Conservation (phyloP, 345 rosid genomes). For the Rhodamnia rubescens region DNA sequence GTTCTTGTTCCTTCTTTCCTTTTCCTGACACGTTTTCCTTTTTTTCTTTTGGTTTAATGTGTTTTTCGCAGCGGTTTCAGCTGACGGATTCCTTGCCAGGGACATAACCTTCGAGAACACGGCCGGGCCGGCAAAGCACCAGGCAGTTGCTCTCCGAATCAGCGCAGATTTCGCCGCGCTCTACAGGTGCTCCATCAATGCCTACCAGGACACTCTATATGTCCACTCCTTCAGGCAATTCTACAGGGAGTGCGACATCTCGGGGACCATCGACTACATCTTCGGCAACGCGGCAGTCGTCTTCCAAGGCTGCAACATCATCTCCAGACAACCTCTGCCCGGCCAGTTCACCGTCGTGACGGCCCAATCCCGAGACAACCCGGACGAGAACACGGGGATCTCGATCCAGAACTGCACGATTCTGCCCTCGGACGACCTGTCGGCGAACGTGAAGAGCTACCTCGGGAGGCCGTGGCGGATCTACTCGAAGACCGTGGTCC, state of each 20-base stretch:
- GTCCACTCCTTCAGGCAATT: slow-evolving; percentile 68
- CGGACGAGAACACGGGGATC: slow-evolving; percentile 61
- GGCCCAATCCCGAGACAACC: slow-evolving; percentile 58
- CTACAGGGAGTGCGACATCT: slow-evolving; percentile 68
- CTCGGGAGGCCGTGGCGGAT: slow-evolving; percentile 76
- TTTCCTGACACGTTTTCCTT: neutral
- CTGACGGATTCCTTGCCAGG: slow-evolving; percentile 68
- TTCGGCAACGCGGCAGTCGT: slow-evolving; percentile 74
- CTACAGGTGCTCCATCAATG: slow-evolving; percentile 41
- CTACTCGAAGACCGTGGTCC: slow-evolving; percentile 44
- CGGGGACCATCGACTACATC: slow-evolving; percentile 62
- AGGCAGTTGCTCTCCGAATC: slow-evolving; percentile 69
- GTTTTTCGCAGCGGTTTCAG: slow-evolving; percentile 48
- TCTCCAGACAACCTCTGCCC: slow-evolving; percentile 51
- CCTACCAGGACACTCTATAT: slow-evolving; percentile 68
- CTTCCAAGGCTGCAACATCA: slow-evolving; percentile 59
- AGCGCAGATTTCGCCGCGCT: slow-evolving; percentile 63
- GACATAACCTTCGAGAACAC: slow-evolving; percentile 61
- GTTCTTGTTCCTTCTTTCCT: neutral
- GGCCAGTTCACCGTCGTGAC: slow-evolving; percentile 67
- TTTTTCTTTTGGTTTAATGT: neutral
- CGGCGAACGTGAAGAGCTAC: slow-evolving; percentile 36
- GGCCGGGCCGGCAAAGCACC: slow-evolving; percentile 71
- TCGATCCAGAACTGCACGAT: slow-evolving; percentile 74
- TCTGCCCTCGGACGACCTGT: slow-evolving; percentile 41